A percentile compares a stretch with the other conserved stretches of the same genome.
phyloP scores from a whole-genome alignment of 2,329 filamentous ascomycete species.

The Kalmusia sp. region DNA sequence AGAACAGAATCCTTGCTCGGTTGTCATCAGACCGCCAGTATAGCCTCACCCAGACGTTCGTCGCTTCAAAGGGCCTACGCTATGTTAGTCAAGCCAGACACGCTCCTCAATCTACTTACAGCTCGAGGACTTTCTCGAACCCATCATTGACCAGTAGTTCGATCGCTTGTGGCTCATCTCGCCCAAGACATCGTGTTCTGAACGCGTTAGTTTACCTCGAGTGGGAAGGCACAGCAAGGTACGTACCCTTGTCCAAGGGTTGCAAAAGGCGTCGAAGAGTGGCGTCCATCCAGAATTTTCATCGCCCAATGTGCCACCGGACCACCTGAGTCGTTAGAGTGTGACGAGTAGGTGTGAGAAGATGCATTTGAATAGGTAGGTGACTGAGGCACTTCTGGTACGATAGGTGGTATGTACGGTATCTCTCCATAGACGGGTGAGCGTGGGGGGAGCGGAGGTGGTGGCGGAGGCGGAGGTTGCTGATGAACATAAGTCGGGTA shows the following conservation, averaged over 20 bases:
- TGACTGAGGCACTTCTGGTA: constrained; percentile 49
- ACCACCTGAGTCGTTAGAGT: constrained; percentile 41
- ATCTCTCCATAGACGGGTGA: constrained; percentile 35
- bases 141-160: constrained; percentile 45
- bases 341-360: constrained; percentile 48
- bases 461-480: constrained; percentile 18
- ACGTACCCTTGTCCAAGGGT: constrained; percentile 33
- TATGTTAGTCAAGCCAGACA: constrained; percentile 2
- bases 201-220: constrained; percentile 10
- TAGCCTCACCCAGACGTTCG: constrained; percentile 55
- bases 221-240: not conserved
- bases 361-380: constrained; percentile 53
- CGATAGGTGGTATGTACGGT: constrained; percentile 42
- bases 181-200: constrained; percentile 43
- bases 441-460: constrained; percentile 12
- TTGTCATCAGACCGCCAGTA: constrained; percentile 60
- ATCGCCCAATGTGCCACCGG: constrained; percentile 51
- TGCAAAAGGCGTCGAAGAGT: constrained; percentile 47
- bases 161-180: constrained; percentile 44
- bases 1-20: constrained; percentile 62
- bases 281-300: constrained; percentile 52
- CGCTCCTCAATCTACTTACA: constrained; percentile 28
- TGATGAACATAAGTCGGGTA: constrained; percentile 12
- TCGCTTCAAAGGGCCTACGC: constrained; percentile 56
- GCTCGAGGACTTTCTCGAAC: constrained; percentile 50